phyloP scores from a whole-genome alignment of 2,329 filamentous ascomycete species.

The Colletotrichum kahawae region DNA sequence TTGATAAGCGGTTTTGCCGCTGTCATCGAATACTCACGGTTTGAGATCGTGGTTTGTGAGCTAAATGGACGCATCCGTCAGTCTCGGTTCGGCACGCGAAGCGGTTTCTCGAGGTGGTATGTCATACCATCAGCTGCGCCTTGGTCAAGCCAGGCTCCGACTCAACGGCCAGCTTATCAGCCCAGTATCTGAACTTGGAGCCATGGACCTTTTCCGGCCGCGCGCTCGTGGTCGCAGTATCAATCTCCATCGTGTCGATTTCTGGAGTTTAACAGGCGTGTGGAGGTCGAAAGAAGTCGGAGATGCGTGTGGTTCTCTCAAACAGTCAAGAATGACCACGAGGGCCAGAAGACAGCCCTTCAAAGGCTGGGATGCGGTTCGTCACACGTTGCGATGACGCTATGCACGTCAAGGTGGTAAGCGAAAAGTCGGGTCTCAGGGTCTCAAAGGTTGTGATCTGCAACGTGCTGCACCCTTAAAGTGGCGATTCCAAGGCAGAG shows the following conservation, averaged over 20 bases:
- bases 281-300: neutral
- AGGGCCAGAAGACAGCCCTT: neutral
- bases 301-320: neutral
- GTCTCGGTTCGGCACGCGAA: neutral
- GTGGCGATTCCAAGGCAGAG: slow-evolving; percentile 12
- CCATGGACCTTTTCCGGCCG: slow-evolving; percentile 29
- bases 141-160: slow-evolving; percentile 78
- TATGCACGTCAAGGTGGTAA: slow-evolving; percentile 2
- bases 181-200: slow-evolving; percentile 46
- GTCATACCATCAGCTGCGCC: slow-evolving; percentile 75
- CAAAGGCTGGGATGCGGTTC: neutral
- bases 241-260: slow-evolving; percentile 4
- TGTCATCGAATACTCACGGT: slow-evolving; percentile 33
- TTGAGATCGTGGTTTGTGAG: slow-evolving; percentile 85
- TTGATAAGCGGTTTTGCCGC: neutral
- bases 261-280: neutral
- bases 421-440: slow-evolving; percentile 1
- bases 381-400: slow-evolving; percentile 14
- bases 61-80: slow-evolving; percentile 35
- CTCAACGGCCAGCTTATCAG: slow-evolving; percentile 72
- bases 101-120: neutral
- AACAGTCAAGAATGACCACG: neutral
- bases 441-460: slow-evolving; percentile 8
- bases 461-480: neutral
- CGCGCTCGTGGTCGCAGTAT: slow-evolving; percentile 21